Base-by-base conservation (phyloP, 805 yeast genomes). In the Wickerhamomyces silvicola region DNA sequence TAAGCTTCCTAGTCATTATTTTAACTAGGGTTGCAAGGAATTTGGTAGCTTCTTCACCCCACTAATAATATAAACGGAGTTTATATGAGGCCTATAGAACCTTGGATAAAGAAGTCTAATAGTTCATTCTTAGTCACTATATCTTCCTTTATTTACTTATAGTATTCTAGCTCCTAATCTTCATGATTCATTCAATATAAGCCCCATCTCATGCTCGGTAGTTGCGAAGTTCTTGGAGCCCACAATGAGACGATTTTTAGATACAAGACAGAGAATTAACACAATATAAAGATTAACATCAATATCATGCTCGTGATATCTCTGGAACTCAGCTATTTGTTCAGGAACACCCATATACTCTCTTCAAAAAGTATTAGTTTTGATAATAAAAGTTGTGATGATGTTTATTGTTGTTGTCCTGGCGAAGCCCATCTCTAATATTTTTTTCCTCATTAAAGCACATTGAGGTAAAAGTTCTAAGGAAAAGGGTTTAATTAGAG, bases 11-110 rank as follows among this genome's bases (percentile, higher is more conserved):
- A 1, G 72, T 70, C 0, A 79, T 75, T 13, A 63, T 39, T 19
- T 70, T 66, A 9, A 75, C 75, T 32, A 74, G 56, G 1, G 66
- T 49, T 0, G 85, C 84, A 0, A 75, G 66, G 1, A 70, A 75
- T 22, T 27, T 19, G 22, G 36, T 18, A 46, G 27, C 24, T 30
- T 24, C 15, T 43, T 42, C 13, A 39, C 18, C 9, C 38, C 35
- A n/a, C 20, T 15, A 27, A 46, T 30, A 6, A 44, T 38, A 24
- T 27, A 34, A 5, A 30, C 26, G 17, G 28, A 12, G 10, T 26
- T 23, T 12, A 33, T 13, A 10, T 9, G 23, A 6, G 7, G 14
- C 25, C 33, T 30, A 6, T 33, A 4, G 48, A 21, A 2, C 43
- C 48, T 39, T 44, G 44, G 2, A 21, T 12, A 14, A 29, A 25